Conservation (phyloP, 2,329 filamentous ascomycete genomes). For the Pyricularia grisea region DNA sequence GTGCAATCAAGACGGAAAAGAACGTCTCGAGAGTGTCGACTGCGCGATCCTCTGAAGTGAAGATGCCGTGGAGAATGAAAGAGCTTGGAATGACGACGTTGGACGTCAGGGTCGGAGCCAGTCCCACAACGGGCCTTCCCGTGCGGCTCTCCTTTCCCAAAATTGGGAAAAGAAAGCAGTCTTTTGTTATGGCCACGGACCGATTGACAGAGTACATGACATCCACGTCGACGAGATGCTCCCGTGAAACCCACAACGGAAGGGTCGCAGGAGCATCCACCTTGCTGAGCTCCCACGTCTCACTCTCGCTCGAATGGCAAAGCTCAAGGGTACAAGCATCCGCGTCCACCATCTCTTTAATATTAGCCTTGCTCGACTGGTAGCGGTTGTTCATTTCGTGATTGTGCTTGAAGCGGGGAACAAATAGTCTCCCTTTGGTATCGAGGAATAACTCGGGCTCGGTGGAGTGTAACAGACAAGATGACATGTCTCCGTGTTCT, state of each 20-base stretch:
- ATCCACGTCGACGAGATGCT: neutral
- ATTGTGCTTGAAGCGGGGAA: neutral
- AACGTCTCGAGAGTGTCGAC: neutral
- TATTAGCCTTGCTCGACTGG: conserved; percentile 7
- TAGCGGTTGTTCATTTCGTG: conserved; percentile 9
- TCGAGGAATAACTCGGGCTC: conserved; percentile 17
- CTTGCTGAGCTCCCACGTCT: neutral
- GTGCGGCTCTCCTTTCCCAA: neutral
- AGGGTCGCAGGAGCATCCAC: neutral
- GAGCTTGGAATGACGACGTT: neutral
- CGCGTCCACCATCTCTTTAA: neutral
- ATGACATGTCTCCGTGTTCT: neutral
- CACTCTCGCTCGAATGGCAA: neutral
- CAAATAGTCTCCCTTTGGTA: neutral
- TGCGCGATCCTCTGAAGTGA: neutral
- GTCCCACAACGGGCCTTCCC: neutral
- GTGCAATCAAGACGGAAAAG: neutral
- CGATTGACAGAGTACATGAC: neutral
- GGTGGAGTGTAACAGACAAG: conserved; percentile 14
- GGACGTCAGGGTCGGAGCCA: neutral
- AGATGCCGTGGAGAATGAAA: neutral
- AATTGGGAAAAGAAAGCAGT: neutral
- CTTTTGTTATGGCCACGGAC: neutral
- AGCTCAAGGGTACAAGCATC: neutral
- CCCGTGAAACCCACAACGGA: neutral